Percentiles rank a stretch among this genome's conserved stretches.
These are phyloP conservation scores for Pestalotiopsis sp. DNA, from an alignment of 2,329 filamentous ascomycete species.

Conservation along the genomic window DNA sequence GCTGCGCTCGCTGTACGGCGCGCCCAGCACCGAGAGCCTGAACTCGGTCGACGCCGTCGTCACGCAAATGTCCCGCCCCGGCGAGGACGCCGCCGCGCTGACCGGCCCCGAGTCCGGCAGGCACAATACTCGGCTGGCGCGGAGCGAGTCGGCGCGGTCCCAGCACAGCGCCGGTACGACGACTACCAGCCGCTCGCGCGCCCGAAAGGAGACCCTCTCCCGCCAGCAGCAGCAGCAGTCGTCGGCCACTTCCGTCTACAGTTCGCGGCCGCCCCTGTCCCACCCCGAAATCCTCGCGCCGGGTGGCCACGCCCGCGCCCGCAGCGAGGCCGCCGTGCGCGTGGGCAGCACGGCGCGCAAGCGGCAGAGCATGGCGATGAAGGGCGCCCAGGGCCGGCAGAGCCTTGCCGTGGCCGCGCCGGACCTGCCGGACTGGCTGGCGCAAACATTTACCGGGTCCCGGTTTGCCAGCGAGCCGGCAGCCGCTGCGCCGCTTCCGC, in stretches of 20 bases:
- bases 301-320: not conserved
- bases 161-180: not conserved
- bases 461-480: not conserved
- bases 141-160: not conserved
- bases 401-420: not conserved
- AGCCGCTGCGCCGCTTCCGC: not conserved
- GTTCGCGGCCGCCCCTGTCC: not conserved
- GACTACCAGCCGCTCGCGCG: not conserved
- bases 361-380: slow-evolving; percentile 8
- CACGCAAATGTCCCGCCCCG: not conserved
- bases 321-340: slow-evolving; percentile 6
- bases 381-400: not conserved
- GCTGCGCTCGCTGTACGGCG: slow-evolving; percentile 8
- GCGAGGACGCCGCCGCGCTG: not conserved
- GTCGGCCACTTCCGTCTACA: not conserved
- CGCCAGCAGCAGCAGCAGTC: not conserved
- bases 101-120: not conserved
- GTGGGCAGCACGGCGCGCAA: slow-evolving; percentile 2
- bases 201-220: not conserved
- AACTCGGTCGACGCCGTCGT: slow-evolving; percentile 6
- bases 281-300: slow-evolving; percentile 1
- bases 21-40: slow-evolving; percentile 12
- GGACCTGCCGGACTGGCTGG: not conserved
- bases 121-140: not conserved
- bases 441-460: not conserved